Percentiles rank a stretch among this genome's conserved stretches.
These are phyloP conservation scores for Piper longum DNA, from an alignment of 164 flowering plant genomes.

Conservation along the genomic window DNA sequence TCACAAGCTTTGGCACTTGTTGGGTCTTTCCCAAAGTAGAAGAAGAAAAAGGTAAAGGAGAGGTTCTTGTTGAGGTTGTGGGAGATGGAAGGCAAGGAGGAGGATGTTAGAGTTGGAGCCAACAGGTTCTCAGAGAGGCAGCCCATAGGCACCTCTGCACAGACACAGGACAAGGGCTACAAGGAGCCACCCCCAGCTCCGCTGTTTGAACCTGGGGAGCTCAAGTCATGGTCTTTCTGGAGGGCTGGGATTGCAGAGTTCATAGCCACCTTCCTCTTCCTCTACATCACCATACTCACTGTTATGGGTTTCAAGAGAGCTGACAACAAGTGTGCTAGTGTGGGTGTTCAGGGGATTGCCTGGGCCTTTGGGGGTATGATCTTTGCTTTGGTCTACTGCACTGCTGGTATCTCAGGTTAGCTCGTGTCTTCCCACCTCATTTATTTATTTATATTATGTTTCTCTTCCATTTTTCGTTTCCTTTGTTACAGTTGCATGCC, in stretches of 20 bases:
- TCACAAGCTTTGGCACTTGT: background rate
- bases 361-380: constrained; percentile 70
- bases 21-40: background rate
- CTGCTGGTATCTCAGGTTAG: constrained; percentile 60
- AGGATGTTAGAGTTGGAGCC: constrained; percentile 49
- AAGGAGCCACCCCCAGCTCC: constrained; percentile 56
- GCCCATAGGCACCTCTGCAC: constrained; percentile 46
- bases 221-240: constrained; percentile 48
- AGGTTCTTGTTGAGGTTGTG: background rate
- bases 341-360: constrained; percentile 54
- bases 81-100: constrained; percentile 41
- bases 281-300: constrained; percentile 45
- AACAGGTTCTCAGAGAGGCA: constrained; percentile 54
- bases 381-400: constrained; percentile 60
- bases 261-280: constrained; percentile 46
- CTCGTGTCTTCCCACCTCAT: background rate
- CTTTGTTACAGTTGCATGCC: too few relatives aligned
- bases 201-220: constrained; percentile 39
- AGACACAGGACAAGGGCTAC: constrained; percentile 41
- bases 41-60: background rate
- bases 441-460: background rate
- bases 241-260: constrained; percentile 57
- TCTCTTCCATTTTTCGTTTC: too few relatives aligned
- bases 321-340: constrained; percentile 33
- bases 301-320: constrained; percentile 39